Evolutionary conservation across 176 grass and related monocot species (phyloP), one percentile per base, ranked within the genome.

Genomic region (Poa annua): DNA sequence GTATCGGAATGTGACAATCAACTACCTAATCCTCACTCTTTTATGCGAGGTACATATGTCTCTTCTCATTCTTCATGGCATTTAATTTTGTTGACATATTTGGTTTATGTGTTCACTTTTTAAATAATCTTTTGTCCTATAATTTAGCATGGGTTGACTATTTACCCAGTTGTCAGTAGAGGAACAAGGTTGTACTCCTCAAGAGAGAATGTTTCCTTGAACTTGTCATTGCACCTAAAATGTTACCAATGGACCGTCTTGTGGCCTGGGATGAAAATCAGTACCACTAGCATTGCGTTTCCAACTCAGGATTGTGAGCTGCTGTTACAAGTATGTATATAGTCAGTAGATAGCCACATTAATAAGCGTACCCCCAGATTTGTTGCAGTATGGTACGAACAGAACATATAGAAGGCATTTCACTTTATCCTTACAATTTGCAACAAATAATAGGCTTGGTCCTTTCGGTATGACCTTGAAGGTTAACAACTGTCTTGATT

Each of bases 1-100:
- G 3, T 93, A 93, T 66, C 86, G 89, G 83, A 89, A 99, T 83
- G 87, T 96, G 33, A 93, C 93, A 24, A 96, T 99, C 87, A 99
- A 99, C 80, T 99, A 99, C 85, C 91, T 99, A 35, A 87, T 96
- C 87, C 89, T 96, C 56, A 72, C 89, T 42, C 96, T 99, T 65
- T 45, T 87, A 13, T 99, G 96, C 1, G 91, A 96, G 96, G 96
- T 99, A 94, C 42, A 61, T 73, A 77, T 32, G 32, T 72, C 42
- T 69, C 68, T 79, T 86, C 57, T 90, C 12, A 51, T 66, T 60
- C 51, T 68, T 68, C 2, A 25, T 80, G 39, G n/a, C 26, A 74
- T 83, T 77, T 57, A 57, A 14, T 75, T 56, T 66, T 79, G 35
- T 50, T 80, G 57, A 26, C 13, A 38, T 48, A 75, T 41, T 29